Evolutionary conservation across 768 basidiomycete species (phyloP).

Genomic region (Gautieria morchelliformis): DNA sequence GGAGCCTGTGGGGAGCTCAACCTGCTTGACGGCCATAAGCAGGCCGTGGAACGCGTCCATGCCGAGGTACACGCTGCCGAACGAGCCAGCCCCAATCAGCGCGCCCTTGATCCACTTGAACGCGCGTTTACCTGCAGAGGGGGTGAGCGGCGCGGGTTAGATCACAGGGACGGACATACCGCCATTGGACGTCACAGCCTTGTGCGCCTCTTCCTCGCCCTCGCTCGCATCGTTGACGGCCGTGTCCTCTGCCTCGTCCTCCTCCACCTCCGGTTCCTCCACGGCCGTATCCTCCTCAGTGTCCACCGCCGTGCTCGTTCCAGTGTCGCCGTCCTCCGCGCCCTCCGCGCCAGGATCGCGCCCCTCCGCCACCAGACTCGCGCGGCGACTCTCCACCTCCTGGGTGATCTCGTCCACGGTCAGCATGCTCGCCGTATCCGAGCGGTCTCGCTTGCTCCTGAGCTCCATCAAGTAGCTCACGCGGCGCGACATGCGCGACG

Average conservation of each 20-base stretch:
- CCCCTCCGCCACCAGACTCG: conserved; percentile 32
- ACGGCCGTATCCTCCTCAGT: conserved; percentile 27
- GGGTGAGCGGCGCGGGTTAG: conserved; percentile 4
- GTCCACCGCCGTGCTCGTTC: conserved; percentile 56
- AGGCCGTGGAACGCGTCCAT: conserved; percentile 88
- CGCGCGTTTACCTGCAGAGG: conserved; percentile 35
- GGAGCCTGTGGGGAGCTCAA: conserved; percentile 78
- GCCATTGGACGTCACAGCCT: conserved; percentile 47
- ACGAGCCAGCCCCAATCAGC: conserved; percentile 89
- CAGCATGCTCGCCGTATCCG: conserved; percentile 83
- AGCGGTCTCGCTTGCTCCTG: conserved; percentile 71
- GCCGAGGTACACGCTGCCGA: conserved; percentile 90
- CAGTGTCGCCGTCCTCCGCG: conserved; percentile 46
- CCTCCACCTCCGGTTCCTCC: conserved; percentile 20
- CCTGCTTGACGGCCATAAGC: conserved; percentile 97
- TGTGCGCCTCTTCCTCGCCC: conserved; percentile 26
- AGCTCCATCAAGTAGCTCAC: conserved; percentile 78
- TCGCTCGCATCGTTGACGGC: conserved; percentile 24
- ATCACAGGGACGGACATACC: conserved; percentile 23
- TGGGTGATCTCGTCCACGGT: conserved; percentile 98
- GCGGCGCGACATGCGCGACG: conserved; percentile 34
- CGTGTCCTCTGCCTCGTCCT: conserved; percentile 20
- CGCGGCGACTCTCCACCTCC: conserved; percentile 60
- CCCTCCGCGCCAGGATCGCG: conserved; percentile 35
- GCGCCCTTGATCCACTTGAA: conserved; percentile 98